Conservation (phyloP, 768 basidiomycete genomes). For the Daedalea quercina region DNA sequence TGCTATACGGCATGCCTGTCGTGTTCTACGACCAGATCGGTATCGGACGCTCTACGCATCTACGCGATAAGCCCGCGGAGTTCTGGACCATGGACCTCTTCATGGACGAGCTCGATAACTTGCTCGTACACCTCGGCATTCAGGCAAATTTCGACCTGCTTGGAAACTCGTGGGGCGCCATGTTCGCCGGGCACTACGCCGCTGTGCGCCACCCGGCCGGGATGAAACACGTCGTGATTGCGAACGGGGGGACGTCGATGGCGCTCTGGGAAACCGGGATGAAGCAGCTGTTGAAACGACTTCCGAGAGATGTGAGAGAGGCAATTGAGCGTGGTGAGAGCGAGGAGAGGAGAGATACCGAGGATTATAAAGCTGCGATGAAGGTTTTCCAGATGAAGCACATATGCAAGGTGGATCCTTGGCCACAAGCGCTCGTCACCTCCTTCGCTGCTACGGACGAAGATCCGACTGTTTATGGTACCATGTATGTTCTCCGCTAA, state of each 20-base stretch:
- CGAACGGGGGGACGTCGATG: constrained; percentile 38
- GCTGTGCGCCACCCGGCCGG: constrained; percentile 34
- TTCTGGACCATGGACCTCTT: constrained; percentile 44
- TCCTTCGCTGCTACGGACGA: constrained; percentile 19
- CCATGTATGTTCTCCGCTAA: constrained; percentile 23
- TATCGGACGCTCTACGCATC: constrained; percentile 37
- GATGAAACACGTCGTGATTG: constrained; percentile 37
- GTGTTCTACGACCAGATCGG: constrained; percentile 49
- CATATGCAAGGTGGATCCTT: constrained; percentile 36
- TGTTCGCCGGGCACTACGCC: constrained; percentile 36
- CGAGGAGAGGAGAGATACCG: constrained; percentile 31
- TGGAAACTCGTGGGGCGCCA: constrained; percentile 55
- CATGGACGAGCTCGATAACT: constrained; percentile 44
- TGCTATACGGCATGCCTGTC: constrained; percentile 24
- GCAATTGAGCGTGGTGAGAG: constrained; percentile 31
- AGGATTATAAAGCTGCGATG: constrained; percentile 37
- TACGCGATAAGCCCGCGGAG: constrained; percentile 20
- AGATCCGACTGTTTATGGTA: constrained; percentile 31
- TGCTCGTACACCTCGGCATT: constrained; percentile 35
- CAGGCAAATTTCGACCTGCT: constrained; percentile 33
- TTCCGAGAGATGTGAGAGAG: constrained; percentile 31
- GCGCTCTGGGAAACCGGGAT: constrained; percentile 33
- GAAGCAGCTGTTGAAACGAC: constrained; percentile 30
- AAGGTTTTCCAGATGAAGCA: constrained; percentile 33
- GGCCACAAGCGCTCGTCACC: constrained; percentile 21